Conservation (phyloP, 2,329 filamentous ascomycete species). For the Alternaria gaisen region DNA sequence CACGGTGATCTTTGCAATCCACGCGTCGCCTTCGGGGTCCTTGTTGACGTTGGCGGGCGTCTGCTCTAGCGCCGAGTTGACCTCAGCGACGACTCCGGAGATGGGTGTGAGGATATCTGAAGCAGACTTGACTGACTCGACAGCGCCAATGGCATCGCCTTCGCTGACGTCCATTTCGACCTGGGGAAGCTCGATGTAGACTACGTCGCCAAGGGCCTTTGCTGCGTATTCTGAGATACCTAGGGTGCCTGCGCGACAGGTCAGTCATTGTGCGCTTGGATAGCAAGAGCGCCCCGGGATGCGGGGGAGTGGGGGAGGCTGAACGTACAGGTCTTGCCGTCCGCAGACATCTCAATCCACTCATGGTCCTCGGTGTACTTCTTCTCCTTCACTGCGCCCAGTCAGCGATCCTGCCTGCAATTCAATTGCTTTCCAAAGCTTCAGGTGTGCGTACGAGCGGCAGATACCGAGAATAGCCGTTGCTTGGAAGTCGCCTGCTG, state of each 20-base stretch:
- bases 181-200: slow-evolving; percentile 93
- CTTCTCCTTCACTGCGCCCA: slow-evolving; percentile 68
- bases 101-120: slow-evolving; percentile 95
- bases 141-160: slow-evolving; percentile 89
- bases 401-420: slow-evolving; percentile 23
- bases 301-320: slow-evolving; percentile 5
- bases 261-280: background rate
- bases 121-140: slow-evolving; percentile 98
- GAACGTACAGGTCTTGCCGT: slow-evolving; percentile 76
- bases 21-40: slow-evolving; percentile 87
- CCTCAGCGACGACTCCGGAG: slow-evolving; percentile 75
- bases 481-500: slow-evolving; percentile 31
- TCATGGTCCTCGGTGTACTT: slow-evolving; percentile 98
- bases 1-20: slow-evolving; percentile 90
- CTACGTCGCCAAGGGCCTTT: slow-evolving; percentile 91
- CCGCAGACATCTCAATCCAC: slow-evolving; percentile 89
- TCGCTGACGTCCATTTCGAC: slow-evolving; percentile 71
- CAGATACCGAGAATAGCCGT: slow-evolving; percentile 52
- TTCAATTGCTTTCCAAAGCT: slow-evolving; percentile 12
- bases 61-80: slow-evolving; percentile 80
- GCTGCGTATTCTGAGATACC: slow-evolving; percentile 94
- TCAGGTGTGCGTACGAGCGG: slow-evolving; percentile 37
- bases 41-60: slow-evolving; percentile 89
- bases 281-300: slow-evolving; percentile 11
- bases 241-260: slow-evolving; percentile 62